Base-by-base conservation (phyloP, 176 grass and related monocot species). In the Paspalum vaginatum region DNA sequence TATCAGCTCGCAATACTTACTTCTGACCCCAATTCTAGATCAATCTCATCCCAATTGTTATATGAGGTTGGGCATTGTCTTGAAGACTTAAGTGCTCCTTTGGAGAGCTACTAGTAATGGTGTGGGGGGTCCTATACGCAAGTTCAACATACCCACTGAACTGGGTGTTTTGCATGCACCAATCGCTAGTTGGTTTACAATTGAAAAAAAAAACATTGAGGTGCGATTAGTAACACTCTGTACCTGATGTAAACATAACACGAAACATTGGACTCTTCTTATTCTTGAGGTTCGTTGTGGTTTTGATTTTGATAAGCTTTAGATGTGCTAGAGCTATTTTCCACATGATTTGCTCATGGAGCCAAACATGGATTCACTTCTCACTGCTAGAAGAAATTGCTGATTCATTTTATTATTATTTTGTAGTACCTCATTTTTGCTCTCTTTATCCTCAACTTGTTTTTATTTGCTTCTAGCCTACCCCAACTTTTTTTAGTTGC, bases 241-340 rank as follows among this genome's bases (percentile, higher is more conserved):
- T 22, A 60, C 40, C 20, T 68, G 37, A 56, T 43, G 22, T 17
- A 74, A 81, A 45, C 15, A 69, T 64, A 20, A 16, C 45, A 63
- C 2, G 11, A 69, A 55, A 45, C 17, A 12, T 40, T 76, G 39
- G 76, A 22, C 26, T 85, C 16, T 81, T 63, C 50, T 15, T 85
- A 70, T 81, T 63, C 50, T 15, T 85, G 77, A 21, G 24, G 3
- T 85, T 62, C 26, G 11, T 85, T 54, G 26, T 62, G 12, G 0
- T 27, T 46, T 8, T 61, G 18, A 50, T 14, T 70, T 70, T 48
- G 15, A 64, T 58, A 71, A 63, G 5, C 17, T 6, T 20, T 70
- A 70, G 20, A 69, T 7, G 16, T 80, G 55, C 38, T 21, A 16
- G 18, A 54, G 7, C 20, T 5, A 42, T 55, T 69, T 18, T 57